These are phyloP conservation scores for Colletotrichum camelliae DNA, from an alignment of 2,329 filamentous ascomycete genomes.

Conservation along the genomic window DNA sequence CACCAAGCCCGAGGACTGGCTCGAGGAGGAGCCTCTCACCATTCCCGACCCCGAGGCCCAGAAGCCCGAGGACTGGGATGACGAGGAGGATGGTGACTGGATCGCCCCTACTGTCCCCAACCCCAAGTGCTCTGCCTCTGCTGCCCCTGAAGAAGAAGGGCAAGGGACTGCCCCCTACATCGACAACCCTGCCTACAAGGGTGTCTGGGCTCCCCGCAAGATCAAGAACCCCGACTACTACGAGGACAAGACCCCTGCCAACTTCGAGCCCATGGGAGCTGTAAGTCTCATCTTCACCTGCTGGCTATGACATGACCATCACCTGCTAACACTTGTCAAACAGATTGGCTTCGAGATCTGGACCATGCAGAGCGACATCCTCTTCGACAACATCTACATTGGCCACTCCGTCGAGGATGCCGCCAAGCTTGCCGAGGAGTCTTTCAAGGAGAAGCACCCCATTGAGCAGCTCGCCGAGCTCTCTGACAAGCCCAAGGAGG, in stretches of 20 bases:
- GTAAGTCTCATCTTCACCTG: slow-evolving; percentile 59
- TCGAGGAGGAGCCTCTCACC: slow-evolving; percentile 83
- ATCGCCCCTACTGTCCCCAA: slow-evolving; percentile 87
- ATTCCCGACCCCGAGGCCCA: slow-evolving; percentile 91
- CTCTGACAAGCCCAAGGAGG: slow-evolving; percentile 77
- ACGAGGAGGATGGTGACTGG: slow-evolving; percentile 99
- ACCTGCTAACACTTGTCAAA: background rate
- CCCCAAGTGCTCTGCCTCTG: slow-evolving; percentile 92
- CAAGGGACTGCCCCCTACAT: slow-evolving; percentile 92
- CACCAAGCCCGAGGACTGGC: slow-evolving; percentile 92
- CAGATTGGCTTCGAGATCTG: slow-evolving; percentile 99
- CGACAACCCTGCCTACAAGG: slow-evolving; percentile 99
- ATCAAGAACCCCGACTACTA: slow-evolving; percentile 96
- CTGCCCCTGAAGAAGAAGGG: slow-evolving; percentile 94
- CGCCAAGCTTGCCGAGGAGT: slow-evolving; percentile 85
- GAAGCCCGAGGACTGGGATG: slow-evolving; percentile 99
- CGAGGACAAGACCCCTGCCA: slow-evolving; percentile 95
- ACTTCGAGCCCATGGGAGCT: slow-evolving; percentile 98
- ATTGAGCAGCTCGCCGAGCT: slow-evolving; percentile 83
- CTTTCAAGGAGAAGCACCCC: slow-evolving; percentile 86
- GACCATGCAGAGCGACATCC: slow-evolving; percentile 99
- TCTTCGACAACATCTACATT: slow-evolving; percentile 99
- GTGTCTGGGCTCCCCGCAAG: slow-evolving; percentile 91
- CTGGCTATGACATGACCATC: background rate
- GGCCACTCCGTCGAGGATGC: slow-evolving; percentile 96